A percentile compares a stretch with the other conserved stretches of the same genome.
These are phyloP conservation scores for Trichomonas tenax DNA, from an alignment of 208 protist genomes.

Conservation along the genomic window DNA sequence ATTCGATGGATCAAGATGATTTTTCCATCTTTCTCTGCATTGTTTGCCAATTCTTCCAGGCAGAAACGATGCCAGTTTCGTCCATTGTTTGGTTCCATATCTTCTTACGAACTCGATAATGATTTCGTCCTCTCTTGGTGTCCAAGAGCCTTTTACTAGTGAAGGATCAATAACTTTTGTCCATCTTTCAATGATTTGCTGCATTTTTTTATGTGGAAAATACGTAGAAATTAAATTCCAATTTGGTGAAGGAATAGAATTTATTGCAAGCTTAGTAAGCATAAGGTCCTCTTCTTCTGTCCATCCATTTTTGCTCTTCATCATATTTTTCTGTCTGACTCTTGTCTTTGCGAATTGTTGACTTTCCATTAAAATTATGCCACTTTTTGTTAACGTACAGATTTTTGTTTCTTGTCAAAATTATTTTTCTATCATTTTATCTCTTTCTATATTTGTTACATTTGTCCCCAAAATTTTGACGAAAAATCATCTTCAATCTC, in stretches of 20 bases:
- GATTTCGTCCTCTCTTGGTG: not conserved
- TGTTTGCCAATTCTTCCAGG: not conserved
- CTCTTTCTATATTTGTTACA: no score
- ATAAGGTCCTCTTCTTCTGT: not conserved
- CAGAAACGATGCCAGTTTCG: not conserved
- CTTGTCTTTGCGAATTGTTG: not conserved
- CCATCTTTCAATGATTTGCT: not conserved
- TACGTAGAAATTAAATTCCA: not conserved
- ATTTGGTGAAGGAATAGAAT: not conserved
- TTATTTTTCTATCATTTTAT: no score
- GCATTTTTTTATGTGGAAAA: not conserved
- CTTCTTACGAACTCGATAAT: constrained; percentile 21
- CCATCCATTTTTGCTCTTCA: not conserved
- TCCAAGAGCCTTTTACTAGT: not conserved
- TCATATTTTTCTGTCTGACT: not conserved
- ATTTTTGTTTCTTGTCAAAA: no score
- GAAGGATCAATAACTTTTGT: not conserved
- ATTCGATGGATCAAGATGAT: constrained; percentile 24
- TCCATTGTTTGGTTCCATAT: constrained; percentile 37
- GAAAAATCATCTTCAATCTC: no score
- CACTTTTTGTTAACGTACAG: no score
- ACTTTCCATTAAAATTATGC: no score
- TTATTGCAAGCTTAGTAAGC: not conserved
- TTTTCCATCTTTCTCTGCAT: not conserved
- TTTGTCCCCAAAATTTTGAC: no score